Percentiles rank a stretch among this genome's conserved stretches.
These are phyloP conservation scores for Plectranthus barbatus DNA, from an alignment of 257 asterid species.

Conservation along the genomic window DNA sequence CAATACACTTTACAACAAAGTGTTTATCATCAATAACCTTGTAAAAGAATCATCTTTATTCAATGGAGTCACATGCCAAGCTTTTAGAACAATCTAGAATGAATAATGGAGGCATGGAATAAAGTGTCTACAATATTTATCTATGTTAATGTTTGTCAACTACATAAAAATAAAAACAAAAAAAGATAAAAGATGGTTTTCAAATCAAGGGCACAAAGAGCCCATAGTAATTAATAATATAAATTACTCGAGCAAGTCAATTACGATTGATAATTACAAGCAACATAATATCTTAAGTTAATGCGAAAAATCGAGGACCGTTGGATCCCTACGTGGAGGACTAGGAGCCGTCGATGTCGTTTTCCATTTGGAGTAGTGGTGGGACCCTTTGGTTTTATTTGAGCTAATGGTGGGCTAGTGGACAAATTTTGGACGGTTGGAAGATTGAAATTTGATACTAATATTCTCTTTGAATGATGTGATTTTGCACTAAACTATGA, in stretches of 20 bases:
- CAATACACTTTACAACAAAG: too few relatives aligned
- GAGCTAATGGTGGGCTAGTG: conserved; percentile 3
- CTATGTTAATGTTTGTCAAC: neutral
- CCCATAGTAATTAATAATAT: neutral
- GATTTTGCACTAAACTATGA: neutral
- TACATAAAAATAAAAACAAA: neutral
- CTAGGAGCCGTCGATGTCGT: conserved; percentile 13
- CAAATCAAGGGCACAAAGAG: neutral
- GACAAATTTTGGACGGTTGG: conserved; percentile 20
- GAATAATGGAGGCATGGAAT: conserved; percentile 10
- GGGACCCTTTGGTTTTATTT: neutral
- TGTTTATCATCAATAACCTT: neutral
- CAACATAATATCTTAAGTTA: conserved; percentile 15
- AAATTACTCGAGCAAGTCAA: conserved; percentile 6
- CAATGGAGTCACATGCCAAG: neutral
- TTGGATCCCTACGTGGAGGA: conserved; percentile 13
- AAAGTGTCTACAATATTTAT: conserved; percentile 1
- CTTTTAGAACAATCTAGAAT: conserved; percentile 26
- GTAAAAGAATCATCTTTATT: neutral
- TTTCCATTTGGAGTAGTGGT: neutral
- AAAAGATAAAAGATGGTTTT: neutral
- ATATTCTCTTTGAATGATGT: conserved; percentile 5
- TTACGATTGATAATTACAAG: neutral
- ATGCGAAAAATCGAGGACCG: neutral
- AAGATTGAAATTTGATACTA: neutral